phyloP scores from a whole-genome alignment of 2,329 filamentous ascomycete genomes.

The Xylaria sp. region DNA sequence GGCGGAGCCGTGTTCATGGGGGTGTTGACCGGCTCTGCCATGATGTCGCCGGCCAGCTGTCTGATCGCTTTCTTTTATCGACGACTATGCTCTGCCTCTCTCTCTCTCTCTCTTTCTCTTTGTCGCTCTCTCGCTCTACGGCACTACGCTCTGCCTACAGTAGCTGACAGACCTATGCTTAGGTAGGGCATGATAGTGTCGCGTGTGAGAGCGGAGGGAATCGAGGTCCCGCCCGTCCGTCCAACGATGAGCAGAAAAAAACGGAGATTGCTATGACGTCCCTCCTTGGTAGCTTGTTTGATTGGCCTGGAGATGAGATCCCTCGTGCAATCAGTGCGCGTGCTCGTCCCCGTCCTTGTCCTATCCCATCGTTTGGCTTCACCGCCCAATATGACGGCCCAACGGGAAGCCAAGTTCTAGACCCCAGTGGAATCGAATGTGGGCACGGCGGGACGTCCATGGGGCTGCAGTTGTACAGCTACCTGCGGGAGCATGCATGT shows the following conservation, averaged over 20 bases:
- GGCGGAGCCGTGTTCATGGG: conserved; percentile 57
- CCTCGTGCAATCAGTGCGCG: conserved; percentile 18
- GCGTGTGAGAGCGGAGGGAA: conserved; percentile 11
- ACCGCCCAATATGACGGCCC: conserved; percentile 24
- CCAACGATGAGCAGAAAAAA: not conserved
- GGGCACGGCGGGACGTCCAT: conserved; percentile 7
- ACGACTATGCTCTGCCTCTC: not conserved
- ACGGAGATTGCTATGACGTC: conserved; percentile 14
- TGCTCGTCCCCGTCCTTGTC: conserved; percentile 1
- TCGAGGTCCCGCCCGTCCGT: not conserved
- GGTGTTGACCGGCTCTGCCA: conserved; percentile 62
- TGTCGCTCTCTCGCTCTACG: not conserved
- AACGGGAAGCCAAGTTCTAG: conserved; percentile 4
- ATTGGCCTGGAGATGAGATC: conserved; percentile 15
- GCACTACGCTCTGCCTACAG: not conserved
- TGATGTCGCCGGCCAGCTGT: conserved; percentile 38
- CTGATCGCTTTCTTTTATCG: not conserved
- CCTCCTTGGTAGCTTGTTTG: conserved; percentile 8
- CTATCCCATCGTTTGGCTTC: conserved; percentile 19
- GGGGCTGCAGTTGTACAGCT: conserved; percentile 8
- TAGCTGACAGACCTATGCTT: not conserved
- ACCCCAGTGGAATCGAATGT: conserved; percentile 8
- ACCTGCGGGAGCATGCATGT: conserved; percentile 5
- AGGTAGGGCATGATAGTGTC: not conserved
- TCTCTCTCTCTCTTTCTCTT: no score